phyloP scores from a whole-genome alignment of 441 rosid species.

The Eutrema salsugineum region DNA sequence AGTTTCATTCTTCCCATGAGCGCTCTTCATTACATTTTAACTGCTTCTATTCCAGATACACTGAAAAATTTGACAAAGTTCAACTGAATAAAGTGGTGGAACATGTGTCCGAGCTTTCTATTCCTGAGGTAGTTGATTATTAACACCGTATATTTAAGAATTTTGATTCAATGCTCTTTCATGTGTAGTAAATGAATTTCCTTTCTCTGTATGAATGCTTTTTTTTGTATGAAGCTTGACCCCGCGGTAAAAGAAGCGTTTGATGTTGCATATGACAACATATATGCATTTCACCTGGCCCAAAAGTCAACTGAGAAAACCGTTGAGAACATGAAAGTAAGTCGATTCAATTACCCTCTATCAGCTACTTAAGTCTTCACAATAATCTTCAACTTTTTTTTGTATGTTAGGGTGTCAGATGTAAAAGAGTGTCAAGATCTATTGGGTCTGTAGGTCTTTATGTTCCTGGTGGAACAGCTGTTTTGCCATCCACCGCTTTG shows the following conservation, averaged over 20 bases:
- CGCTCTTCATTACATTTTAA: not conserved
- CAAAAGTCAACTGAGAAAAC: constrained; percentile 63
- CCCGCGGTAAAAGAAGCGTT: constrained; percentile 61
- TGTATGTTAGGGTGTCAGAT: constrained; percentile 72
- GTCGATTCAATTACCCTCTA: constrained; percentile 10
- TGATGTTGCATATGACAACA: constrained; percentile 90
- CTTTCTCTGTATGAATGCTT: not conserved
- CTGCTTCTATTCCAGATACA: constrained; percentile 51
- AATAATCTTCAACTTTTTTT: not conserved
- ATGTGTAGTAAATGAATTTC: not conserved
- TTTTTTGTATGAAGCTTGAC: constrained; percentile 50
- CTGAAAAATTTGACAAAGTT: constrained; percentile 81
- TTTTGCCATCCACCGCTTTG: constrained; percentile 91
- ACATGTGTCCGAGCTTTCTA: constrained; percentile 65
- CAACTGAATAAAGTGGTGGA: constrained; percentile 54
- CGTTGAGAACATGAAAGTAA: constrained; percentile 84
- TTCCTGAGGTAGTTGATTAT: constrained; percentile 52
- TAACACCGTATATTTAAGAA: not conserved
- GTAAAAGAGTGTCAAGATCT: constrained; percentile 86
- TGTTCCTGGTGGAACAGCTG: constrained; percentile 96
- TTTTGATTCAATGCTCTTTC: not conserved
- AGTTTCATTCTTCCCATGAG: not conserved
- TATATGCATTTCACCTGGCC: constrained; percentile 80
- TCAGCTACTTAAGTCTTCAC: constrained; percentile 3
- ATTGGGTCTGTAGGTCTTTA: constrained; percentile 91